A percentile compares a stretch with the other conserved stretches of the same genome.
Conservation (phyloP, 352 stramenopile genomes). For the Pythium sukuiense region DNA sequence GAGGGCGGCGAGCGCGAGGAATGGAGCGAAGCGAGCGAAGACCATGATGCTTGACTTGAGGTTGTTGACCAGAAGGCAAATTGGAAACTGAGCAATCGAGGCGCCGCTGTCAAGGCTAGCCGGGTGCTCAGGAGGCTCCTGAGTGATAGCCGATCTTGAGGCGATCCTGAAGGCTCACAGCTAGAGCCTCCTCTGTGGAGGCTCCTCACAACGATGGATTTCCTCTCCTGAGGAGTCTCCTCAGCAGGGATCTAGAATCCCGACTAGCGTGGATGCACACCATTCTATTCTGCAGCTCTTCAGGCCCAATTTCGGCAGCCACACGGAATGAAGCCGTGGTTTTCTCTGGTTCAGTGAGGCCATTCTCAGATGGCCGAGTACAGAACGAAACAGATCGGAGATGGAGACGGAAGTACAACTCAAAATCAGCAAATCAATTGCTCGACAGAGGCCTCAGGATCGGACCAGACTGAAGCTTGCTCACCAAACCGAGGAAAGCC, state of each 20-base stretch:
- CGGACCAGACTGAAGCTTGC: not conserved
- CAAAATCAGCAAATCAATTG: not conserved
- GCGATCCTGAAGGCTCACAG: not conserved
- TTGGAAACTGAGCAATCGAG: not conserved
- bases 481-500: not conserved
- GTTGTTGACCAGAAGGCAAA: constrained; percentile 5
- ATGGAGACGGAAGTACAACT: not conserved
- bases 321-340: not conserved
- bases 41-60: constrained; percentile 1
- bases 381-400: not conserved
- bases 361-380: not conserved
- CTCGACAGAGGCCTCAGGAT: not conserved
- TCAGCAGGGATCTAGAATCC: not conserved
- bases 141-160: not conserved
- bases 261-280: too few species aligned
- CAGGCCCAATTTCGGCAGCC: not conserved
- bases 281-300: not conserved
- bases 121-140: constrained; percentile 1
- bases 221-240: not conserved
- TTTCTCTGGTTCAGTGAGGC: not conserved
- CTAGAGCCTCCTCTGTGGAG: too few species aligned
- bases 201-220: not conserved
- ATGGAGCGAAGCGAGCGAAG: constrained; percentile 5
- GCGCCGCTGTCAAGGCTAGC: not conserved
- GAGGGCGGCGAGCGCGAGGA: constrained; percentile 4